phyloP scores from a whole-genome alignment of 352 stramenopile species.

The Phytophthora palmivora region DNA sequence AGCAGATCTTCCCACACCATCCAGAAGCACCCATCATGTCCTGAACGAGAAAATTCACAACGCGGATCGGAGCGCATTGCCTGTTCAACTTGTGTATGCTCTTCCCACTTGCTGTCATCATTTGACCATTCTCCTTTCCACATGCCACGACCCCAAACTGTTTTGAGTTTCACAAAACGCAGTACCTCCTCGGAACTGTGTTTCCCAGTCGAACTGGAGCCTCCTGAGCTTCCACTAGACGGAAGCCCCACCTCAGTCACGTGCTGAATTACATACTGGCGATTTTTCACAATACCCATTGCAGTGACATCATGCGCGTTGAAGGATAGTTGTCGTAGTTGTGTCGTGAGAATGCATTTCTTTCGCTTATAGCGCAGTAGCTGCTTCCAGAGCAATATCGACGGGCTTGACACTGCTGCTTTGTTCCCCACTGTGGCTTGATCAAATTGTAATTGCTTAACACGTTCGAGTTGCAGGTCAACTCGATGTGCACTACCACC shows the following conservation, averaged over 20 bases:
- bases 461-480: slow-evolving; percentile 62
- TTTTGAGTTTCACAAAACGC: slow-evolving; percentile 84
- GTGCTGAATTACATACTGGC: slow-evolving; percentile 76
- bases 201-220: background rate
- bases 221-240: slow-evolving; percentile 3
- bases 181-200: slow-evolving; percentile 30
- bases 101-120: slow-evolving; percentile 87
- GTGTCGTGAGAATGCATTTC: slow-evolving; percentile 70
- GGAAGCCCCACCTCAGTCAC: slow-evolving; percentile 61
- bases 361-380: slow-evolving; percentile 64
- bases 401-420: slow-evolving; percentile 37
- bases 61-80: slow-evolving; percentile 61
- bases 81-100: slow-evolving; percentile 78
- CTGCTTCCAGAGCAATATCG: slow-evolving; percentile 65
- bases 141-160: slow-evolving; percentile 78
- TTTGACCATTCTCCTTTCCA: slow-evolving; percentile 88
- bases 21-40: slow-evolving; percentile 84
- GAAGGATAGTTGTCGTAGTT: slow-evolving; percentile 77
- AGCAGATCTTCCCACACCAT: slow-evolving; percentile 84
- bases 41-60: slow-evolving; percentile 73
- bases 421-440: slow-evolving; percentile 27
- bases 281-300: slow-evolving; percentile 78
- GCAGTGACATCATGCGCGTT: slow-evolving; percentile 66
- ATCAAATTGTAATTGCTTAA: slow-evolving; percentile 37
- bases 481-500: slow-evolving; percentile 84